Evolutionary conservation across 179 eudicot genomes (phyloP).

Genomic region (Corrigiola litoralis): DNA sequence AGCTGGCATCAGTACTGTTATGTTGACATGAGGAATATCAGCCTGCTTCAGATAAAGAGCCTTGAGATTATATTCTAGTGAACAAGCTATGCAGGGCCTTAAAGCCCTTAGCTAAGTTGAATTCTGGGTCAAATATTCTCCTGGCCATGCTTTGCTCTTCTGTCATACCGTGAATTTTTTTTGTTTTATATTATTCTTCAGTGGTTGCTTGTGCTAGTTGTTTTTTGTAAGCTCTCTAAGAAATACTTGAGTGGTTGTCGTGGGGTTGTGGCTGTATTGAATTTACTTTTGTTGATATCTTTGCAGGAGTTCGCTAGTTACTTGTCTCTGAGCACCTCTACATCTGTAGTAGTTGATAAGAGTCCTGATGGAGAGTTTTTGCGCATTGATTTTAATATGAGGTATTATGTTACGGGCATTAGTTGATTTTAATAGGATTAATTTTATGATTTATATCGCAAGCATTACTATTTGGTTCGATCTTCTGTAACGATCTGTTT

Average conservation of each 20-base stretch:
- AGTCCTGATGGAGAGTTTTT: constrained; percentile 85
- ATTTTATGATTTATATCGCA: too few relatives aligned
- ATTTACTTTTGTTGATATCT: constrained; percentile 7
- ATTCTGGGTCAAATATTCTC: background rate
- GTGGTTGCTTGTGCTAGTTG: background rate
- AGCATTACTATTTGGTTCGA: too few relatives aligned
- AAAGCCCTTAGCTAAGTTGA: background rate
- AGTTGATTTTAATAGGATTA: too few relatives aligned
- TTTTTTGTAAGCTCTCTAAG: background rate
- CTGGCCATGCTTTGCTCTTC: too few relatives aligned
- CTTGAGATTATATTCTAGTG: background rate
- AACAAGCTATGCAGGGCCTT: background rate
- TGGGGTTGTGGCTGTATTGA: background rate
- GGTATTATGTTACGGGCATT: too few relatives aligned
- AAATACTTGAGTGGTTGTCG: background rate
- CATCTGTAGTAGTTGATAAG: constrained; percentile 79
- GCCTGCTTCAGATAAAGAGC: background rate
- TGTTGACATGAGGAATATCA: background rate
- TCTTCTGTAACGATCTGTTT: background rate
- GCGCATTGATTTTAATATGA: constrained; percentile 84
- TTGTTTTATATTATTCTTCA: background rate
- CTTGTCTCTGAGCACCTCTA: constrained; percentile 66
- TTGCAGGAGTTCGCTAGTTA: constrained; percentile 81
- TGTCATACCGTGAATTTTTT: background rate
- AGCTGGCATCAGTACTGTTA: background rate